Conservation (phyloP, 108 stramenopile species). For the Pseudonitzschia multiseries region DNA sequence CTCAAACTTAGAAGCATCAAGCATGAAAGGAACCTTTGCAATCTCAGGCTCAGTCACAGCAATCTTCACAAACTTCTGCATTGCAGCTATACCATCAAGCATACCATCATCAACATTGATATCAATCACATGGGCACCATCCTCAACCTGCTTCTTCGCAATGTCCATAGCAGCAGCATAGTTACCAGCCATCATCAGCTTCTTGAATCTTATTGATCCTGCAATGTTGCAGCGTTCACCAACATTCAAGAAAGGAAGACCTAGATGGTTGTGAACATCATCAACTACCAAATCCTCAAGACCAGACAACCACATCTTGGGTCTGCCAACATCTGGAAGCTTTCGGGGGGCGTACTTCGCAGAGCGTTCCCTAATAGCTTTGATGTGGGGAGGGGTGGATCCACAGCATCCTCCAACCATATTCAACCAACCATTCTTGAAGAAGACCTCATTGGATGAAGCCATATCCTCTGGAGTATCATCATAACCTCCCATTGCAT, state of each 20-base stretch:
- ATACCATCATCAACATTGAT: constrained; percentile 99
- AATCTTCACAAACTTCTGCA: constrained; percentile 99
- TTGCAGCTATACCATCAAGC: constrained; percentile 95
- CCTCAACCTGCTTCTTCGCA: constrained; percentile 97
- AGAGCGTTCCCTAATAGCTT: constrained; percentile 74
- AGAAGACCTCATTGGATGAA: constrained; percentile 87
- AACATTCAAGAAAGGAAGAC: constrained; percentile 95
- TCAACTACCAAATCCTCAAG: constrained; percentile 93
- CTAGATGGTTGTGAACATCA: constrained; percentile 89
- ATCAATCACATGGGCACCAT: constrained; percentile 98
- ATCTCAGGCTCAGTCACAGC: constrained; percentile 97
- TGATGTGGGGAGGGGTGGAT: constrained; percentile 96
- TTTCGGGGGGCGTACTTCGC: constrained; percentile 68
- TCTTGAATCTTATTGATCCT: constrained; percentile 95
- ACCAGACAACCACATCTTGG: constrained; percentile 97
- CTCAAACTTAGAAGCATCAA: constrained; percentile 98
- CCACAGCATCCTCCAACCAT: constrained; percentile 99
- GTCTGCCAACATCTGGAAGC: constrained; percentile 81
- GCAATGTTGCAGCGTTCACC: constrained; percentile 98
- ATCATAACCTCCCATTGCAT: constrained; percentile 99
- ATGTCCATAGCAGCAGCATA: constrained; percentile 97
- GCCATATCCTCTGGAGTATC: constrained; percentile 97
- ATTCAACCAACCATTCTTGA: constrained; percentile 93
- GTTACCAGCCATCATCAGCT: constrained; percentile 95
- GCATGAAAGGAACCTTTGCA: constrained; percentile 96